Conservation (phyloP, 2,329 filamentous ascomycete genomes). For the Pleomassaria siparia region DNA sequence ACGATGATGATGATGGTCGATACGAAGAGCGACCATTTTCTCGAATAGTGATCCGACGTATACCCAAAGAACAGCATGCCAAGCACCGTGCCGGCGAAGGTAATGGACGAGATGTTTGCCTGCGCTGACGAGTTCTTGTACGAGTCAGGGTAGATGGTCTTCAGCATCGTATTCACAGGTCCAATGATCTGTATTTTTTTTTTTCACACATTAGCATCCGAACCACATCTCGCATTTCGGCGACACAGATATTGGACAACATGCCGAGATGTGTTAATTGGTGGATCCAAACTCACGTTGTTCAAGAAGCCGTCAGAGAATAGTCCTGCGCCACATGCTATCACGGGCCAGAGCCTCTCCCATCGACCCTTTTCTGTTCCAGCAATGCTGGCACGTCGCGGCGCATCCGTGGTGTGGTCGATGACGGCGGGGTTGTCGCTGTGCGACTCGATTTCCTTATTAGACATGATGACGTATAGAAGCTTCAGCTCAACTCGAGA, state of each 20-base stretch:
- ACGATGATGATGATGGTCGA: slow-evolving; percentile 83
- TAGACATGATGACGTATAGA: slow-evolving; percentile 15
- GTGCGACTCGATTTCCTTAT: slow-evolving; percentile 12
- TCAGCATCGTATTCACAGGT: slow-evolving; percentile 77
- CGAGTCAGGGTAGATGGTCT: slow-evolving; percentile 65
- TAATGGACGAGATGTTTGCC: slow-evolving; percentile 76
- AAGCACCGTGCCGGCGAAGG: slow-evolving; percentile 82
- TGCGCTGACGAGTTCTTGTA: slow-evolving; percentile 71
- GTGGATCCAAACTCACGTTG: slow-evolving; percentile 57
- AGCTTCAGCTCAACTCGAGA: background rate
- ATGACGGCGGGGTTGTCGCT: slow-evolving; percentile 7
- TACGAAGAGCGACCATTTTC: slow-evolving; percentile 76
- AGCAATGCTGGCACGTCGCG: slow-evolving; percentile 29
- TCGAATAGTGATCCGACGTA: slow-evolving; percentile 79
- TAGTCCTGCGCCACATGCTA: slow-evolving; percentile 85
- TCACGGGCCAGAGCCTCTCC: slow-evolving; percentile 67
- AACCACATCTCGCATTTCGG: background rate
- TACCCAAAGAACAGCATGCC: slow-evolving; percentile 82
- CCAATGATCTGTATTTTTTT: slow-evolving; percentile 70
- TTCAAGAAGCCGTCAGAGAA: slow-evolving; percentile 94
- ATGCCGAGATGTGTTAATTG: background rate
- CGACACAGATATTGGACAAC: background rate
- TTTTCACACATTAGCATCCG: background rate
- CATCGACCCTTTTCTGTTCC: slow-evolving; percentile 36
- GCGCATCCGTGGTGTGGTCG: slow-evolving; percentile 1